These are phyloP conservation scores for Chernovozyma aurita DNA, from an alignment of 1,139 yeast genomes.

Conservation along the genomic window DNA sequence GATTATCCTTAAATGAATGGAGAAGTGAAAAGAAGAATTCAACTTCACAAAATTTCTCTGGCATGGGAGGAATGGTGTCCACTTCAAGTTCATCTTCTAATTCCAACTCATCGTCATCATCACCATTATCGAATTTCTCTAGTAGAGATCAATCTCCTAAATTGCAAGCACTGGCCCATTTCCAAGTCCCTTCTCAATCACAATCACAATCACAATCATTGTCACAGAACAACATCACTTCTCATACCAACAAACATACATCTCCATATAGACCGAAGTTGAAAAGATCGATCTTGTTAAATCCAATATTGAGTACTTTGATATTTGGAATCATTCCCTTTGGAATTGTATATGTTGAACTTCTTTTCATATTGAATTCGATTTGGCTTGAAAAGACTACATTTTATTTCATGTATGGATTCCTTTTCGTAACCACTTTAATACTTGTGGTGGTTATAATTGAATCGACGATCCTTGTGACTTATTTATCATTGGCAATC, in stretches of 20 bases:
- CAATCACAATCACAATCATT: background rate
- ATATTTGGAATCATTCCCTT: conserved; percentile 72
- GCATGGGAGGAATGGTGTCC: too few species aligned
- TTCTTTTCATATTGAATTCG: conserved; percentile 69
- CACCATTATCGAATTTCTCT: background rate
- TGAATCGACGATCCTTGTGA: conserved; percentile 71
- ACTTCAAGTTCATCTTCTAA: too few species aligned
- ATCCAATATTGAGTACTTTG: conserved; percentile 21
- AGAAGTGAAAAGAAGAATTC: too few species aligned
- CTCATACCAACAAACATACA: too few species aligned
- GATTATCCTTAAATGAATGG: background rate
- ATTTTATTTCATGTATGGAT: conserved; percentile 77
- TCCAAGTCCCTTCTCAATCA: background rate
- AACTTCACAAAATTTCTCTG: too few species aligned
- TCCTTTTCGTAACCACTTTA: conserved; percentile 57
- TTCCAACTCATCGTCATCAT: background rate
- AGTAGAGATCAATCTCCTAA: background rate
- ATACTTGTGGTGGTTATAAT: conserved; percentile 59
- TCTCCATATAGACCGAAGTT: conserved; percentile 1
- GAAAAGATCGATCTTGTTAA: conserved; percentile 14
- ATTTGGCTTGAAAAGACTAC: conserved; percentile 79
- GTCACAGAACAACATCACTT: background rate
- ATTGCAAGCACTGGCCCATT: background rate
- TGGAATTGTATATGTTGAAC: conserved; percentile 75
- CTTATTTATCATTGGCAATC: conserved; percentile 56